Evolutionary conservation across 768 basidiomycete genomes (phyloP), one percentile per base, ranked within the genome.

Genomic region (Rhodotorula taiwanensis): DNA sequence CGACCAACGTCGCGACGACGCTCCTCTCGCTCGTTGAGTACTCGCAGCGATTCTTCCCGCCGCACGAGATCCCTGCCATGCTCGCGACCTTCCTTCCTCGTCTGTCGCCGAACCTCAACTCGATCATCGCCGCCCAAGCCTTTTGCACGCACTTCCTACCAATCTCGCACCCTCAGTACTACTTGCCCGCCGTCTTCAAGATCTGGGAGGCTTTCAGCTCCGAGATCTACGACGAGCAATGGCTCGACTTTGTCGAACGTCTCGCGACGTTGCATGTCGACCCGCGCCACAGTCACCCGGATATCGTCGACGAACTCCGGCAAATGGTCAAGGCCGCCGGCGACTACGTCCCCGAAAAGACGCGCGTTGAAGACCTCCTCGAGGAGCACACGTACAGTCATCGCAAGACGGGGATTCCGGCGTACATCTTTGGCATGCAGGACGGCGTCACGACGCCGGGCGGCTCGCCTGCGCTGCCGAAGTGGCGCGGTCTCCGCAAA

Each of bases 121-220:
- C 87, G 64, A 74, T 74, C 62, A 57, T 93, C 47, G 83, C 88
- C 18, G 84, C 87, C 7, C 88, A 93, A 75, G 88, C 87, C 72
- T 90, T 88, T 76, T 79, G 92, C 72, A 80, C 86, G 69, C 87
- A 87, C 41, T 93, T 92, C 77, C 80, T 94, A 52, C 91, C 91
- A 4, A 79, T 87, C 62, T 83, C 83, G 10, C 89, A 91, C 73
- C 89, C 89, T 36, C 87, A 90, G 77, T 82, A 82, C 49, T 92
- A 91, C 79, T 80, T 79, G 16, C 74, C 75, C 84, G 57, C 86
- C 83, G 74, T 91, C 57, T 88, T 92, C 78, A 84, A 86, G 57
- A 72, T 90, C 50, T 93, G 89, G 88, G 85, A 88, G 76, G 86
- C 88, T 18, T 79, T 93, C 72, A 90, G 91, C 77, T 89, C 88